A percentile compares a stretch with the other conserved stretches of the same genome.
These are phyloP conservation scores for Helotiales sp. DNA, from an alignment of 2,329 filamentous ascomycete genomes.

Conservation along the genomic window DNA sequence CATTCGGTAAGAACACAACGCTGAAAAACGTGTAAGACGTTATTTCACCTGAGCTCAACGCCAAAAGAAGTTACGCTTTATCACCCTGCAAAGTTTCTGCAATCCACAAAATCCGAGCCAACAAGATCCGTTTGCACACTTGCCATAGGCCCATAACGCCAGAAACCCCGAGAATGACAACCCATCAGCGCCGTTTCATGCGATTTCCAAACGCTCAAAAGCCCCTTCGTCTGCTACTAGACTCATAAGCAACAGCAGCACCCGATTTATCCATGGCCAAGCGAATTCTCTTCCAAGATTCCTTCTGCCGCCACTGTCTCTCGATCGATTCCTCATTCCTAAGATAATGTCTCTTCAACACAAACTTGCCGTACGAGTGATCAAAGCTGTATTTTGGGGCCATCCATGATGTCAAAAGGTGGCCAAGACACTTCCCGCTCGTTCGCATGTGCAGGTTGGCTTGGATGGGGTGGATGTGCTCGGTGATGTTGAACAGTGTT, in stretches of 20 bases:
- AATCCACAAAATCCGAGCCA: not conserved
- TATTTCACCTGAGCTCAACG: not conserved
- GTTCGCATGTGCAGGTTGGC: constrained; percentile 20
- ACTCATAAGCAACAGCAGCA: constrained; percentile 16
- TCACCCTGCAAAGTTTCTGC: not conserved
- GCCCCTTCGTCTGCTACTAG: not conserved
- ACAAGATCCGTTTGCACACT: not conserved
- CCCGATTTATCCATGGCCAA: constrained; percentile 13
- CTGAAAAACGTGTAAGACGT: no score
- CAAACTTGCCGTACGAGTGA: constrained; percentile 21
- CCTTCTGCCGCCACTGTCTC: constrained; percentile 18
- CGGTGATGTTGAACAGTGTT: constrained; percentile 17
- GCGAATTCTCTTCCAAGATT: constrained; percentile 14
- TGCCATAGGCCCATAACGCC: no score
- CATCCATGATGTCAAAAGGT: constrained; percentile 22
- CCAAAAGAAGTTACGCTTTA: not conserved
- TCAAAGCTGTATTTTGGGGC: constrained; percentile 22
- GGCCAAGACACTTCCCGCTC: constrained; percentile 12
- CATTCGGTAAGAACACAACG: no score
- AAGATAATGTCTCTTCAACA: constrained; percentile 4
- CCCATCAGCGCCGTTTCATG: not conserved
- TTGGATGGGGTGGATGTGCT: constrained; percentile 14
- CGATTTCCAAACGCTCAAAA: not conserved
- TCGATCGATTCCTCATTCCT: constrained; percentile 10
- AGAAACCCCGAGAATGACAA: not conserved